Conservation (phyloP, 2,329 filamentous ascomycete genomes). For the Stachybotrys echinatus region DNA sequence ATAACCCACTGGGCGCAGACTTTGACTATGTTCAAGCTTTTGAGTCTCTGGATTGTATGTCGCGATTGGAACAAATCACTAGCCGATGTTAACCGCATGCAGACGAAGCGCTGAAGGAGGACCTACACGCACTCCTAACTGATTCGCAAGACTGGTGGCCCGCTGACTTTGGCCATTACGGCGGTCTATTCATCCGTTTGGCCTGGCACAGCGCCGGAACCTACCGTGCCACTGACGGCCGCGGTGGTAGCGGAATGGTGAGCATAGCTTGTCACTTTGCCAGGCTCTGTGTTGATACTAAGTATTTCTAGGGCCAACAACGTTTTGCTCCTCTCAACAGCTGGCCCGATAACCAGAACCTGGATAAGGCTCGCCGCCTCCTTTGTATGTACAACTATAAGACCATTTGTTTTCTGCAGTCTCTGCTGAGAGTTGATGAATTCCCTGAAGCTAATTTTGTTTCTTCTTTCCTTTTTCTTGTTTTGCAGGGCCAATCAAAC, state of each 20-base stretch:
- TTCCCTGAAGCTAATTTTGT: neutral
- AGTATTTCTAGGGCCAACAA: conserved; percentile 67
- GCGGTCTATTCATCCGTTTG: conserved; percentile 75
- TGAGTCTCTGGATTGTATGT: conserved; percentile 55
- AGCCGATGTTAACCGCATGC: neutral
- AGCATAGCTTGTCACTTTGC: too few species aligned
- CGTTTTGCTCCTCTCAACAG: conserved; percentile 74
- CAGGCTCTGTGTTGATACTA: too few species aligned
- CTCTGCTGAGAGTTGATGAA: neutral
- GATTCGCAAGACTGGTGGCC: conserved; percentile 80
- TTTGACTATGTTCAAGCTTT: conserved; percentile 72
- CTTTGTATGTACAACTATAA: conserved; percentile 40
- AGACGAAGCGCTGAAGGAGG: conserved; percentile 63
- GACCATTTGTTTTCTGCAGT: neutral
- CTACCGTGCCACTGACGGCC: conserved; percentile 69
- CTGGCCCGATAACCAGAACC: conserved; percentile 74
- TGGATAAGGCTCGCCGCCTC: conserved; percentile 76
- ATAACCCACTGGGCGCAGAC: conserved; percentile 59
- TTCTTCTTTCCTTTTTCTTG: neutral
- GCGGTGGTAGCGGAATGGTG: conserved; percentile 69
- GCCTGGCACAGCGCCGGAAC: conserved; percentile 72
- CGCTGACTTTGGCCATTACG: conserved; percentile 76
- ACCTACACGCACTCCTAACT: conserved; percentile 66
- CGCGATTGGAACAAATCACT: too few species aligned
- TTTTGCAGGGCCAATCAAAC: conserved; percentile 61